phyloP scores from a whole-genome alignment of 192 early-diverging fungal species.

The Cladochytrium replicatum region DNA sequence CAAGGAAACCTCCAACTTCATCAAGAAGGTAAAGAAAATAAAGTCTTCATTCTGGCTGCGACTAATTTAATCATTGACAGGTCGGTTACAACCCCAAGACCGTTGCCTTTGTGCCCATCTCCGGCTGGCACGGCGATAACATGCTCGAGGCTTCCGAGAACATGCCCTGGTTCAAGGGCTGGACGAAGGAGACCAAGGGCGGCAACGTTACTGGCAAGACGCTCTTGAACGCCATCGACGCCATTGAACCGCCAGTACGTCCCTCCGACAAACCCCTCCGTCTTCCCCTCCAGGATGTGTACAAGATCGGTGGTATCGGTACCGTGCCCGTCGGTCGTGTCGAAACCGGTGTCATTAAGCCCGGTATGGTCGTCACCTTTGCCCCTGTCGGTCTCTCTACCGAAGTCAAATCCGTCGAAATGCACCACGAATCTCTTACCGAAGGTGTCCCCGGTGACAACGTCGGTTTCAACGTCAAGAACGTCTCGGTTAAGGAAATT shows the following conservation, averaged over 20 bases:
- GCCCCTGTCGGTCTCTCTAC: constrained; percentile 79
- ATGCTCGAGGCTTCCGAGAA: constrained; percentile 87
- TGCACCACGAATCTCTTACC: constrained; percentile 89
- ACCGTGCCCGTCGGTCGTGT: constrained; percentile 96
- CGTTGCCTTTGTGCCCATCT: constrained; percentile 95
- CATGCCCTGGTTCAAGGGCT: constrained; percentile 98
- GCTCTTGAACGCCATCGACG: constrained; percentile 89
- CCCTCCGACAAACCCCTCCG: constrained; percentile 91
- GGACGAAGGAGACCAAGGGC: constrained; percentile 82
- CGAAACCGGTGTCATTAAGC: constrained; percentile 90
- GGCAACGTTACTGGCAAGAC: constrained; percentile 58
- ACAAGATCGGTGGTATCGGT: constrained; percentile 98
- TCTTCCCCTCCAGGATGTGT: constrained; percentile 95
- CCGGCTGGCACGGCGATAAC: constrained; percentile 98
- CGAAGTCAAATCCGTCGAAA: constrained; percentile 96
- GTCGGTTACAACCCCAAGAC: constrained; percentile 88
- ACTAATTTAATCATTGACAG: neutral
- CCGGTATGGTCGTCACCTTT: constrained; percentile 81
- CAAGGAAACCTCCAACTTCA: constrained; percentile 89
- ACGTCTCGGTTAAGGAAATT: constrained; percentile 95
- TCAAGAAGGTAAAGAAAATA: constrained; percentile 73
- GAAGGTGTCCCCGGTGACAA: constrained; percentile 92
- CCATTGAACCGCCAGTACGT: constrained; percentile 83
- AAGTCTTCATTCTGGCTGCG: neutral
- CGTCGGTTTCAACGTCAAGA: constrained; percentile 99